These are phyloP conservation scores for Blastobotrys buckinghamii DNA, from an alignment of 1,139 yeast species.

Conservation along the genomic window DNA sequence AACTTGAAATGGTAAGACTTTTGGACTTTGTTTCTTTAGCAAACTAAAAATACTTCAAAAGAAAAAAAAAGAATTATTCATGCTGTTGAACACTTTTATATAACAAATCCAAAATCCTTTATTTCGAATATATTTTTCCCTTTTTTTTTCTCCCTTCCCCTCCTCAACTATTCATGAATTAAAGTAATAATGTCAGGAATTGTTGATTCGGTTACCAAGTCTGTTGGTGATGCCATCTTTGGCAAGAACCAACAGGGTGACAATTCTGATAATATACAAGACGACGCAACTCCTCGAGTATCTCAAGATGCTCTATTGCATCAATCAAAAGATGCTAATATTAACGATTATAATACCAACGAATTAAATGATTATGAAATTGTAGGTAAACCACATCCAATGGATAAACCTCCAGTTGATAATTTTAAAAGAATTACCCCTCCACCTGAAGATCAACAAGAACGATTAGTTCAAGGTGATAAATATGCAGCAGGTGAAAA, in stretches of 20 bases:
- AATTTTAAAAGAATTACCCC: not conserved
- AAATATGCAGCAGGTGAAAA: constrained; percentile 1
- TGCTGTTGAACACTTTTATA: not conserved
- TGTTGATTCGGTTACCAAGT: constrained; percentile 15
- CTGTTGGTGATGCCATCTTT: constrained; percentile 13
- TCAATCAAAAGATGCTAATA: not conserved
- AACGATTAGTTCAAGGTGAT: not conserved
- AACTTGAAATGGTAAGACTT: no score
- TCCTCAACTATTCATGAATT: not conserved
- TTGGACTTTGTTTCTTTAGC: not conserved
- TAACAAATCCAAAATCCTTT: not conserved
- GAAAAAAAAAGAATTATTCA: not conserved
- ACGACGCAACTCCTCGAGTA: constrained; percentile 4
- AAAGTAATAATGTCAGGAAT: constrained; percentile 11
- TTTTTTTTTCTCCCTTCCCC: not conserved
- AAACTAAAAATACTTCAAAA: not conserved
- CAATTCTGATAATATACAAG: not conserved
- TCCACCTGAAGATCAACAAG: not conserved
- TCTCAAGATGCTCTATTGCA: constrained; percentile 1
- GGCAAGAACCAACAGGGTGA: constrained; percentile 7
- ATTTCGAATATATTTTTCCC: not conserved
- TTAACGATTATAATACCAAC: not conserved
- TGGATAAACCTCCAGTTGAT: not conserved
- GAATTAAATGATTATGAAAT: not conserved
- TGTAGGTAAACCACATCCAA: not conserved